Percentiles rank a stretch among this genome's conserved stretches.
Conservation (phyloP, 306 rosid species). For the Pyrus communis region DNA sequence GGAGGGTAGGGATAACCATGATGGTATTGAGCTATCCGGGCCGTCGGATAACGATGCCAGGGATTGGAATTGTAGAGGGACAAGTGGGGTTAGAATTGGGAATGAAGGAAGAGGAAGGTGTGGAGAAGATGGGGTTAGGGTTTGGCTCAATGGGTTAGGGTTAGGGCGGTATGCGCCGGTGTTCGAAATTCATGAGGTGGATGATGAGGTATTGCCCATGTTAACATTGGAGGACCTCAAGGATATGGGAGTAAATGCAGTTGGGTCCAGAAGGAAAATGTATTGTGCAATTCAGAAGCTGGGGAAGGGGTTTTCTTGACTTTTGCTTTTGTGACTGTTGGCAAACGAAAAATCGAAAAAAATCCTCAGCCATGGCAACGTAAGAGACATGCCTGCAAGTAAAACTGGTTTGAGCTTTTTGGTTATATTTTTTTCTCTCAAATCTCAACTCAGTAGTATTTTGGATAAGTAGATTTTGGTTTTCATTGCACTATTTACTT, state of each 20-base stretch:
- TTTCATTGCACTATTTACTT: constrained; percentile 16
- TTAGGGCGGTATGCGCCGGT: constrained; percentile 85
- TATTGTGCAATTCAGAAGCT: constrained; percentile 86
- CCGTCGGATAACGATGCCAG: constrained; percentile 76
- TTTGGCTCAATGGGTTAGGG: constrained; percentile 90
- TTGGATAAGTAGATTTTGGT: constrained; percentile 35
- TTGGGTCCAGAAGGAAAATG: constrained; percentile 85
- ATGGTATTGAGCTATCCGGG: constrained; percentile 69
- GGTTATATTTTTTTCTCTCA: constrained; percentile 22
- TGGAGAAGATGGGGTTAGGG: constrained; percentile 81
- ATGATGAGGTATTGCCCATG: constrained; percentile 90
- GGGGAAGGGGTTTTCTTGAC: constrained; percentile 76
- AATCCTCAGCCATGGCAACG: constrained; percentile 44
- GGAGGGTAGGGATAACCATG: constrained; percentile 48
- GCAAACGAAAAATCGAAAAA: constrained; percentile 2
- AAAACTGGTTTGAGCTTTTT: constrained; percentile 25
- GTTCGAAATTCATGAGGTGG: constrained; percentile 91
- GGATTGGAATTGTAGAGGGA: constrained; percentile 52
- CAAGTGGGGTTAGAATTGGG: constrained; percentile 46
- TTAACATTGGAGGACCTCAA: constrained; percentile 80
- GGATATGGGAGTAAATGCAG: constrained; percentile 91
- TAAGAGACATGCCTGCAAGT: constrained; percentile 36
- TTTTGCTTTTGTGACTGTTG: constrained; percentile 10
- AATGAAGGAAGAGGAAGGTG: constrained; percentile 43
- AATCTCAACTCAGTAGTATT: constrained; percentile 26